phyloP scores from a whole-genome alignment of 805 yeast species.

The Lachancea dasiensis region DNA sequence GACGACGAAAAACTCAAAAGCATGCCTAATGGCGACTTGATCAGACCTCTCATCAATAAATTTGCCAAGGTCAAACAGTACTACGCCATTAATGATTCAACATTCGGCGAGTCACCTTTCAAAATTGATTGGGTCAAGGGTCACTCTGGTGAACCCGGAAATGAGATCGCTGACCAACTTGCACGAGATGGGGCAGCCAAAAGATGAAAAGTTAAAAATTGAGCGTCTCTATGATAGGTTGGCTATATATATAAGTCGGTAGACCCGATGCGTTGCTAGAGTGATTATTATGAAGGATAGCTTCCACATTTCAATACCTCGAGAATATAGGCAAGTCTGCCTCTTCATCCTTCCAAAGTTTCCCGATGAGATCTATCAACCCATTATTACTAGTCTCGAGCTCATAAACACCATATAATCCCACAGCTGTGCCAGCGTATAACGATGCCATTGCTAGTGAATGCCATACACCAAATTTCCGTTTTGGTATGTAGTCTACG shows the following conservation, averaged over 20 bases:
- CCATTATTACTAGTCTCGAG: constrained; percentile 67
- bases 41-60: constrained; percentile 36
- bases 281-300: too few relatives aligned
- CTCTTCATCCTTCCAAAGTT: constrained; percentile 35
- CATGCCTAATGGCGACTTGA: constrained; percentile 28
- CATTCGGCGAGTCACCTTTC: constrained; percentile 36
- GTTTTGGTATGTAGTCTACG: constrained; percentile 67
- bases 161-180: constrained; percentile 67
- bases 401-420: constrained; percentile 65
- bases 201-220: background rate
- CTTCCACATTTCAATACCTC: constrained; percentile 6
- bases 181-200: constrained; percentile 60
- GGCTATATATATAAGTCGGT: too few relatives aligned
- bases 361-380: constrained; percentile 41
- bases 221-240: too few relatives aligned
- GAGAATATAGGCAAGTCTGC: constrained; percentile 25
- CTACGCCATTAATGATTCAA: constrained; percentile 27
- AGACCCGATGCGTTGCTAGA: too few relatives aligned
- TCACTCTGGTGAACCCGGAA: constrained; percentile 65
- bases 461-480: constrained; percentile 67
- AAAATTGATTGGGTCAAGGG: constrained; percentile 61
- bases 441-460: constrained; percentile 53
- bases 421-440: constrained; percentile 56
- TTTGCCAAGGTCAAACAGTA: constrained; percentile 37
- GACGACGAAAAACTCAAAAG: constrained; percentile 41